Conservation (phyloP, 257 asterid species). For the Echium plantagineum region DNA sequence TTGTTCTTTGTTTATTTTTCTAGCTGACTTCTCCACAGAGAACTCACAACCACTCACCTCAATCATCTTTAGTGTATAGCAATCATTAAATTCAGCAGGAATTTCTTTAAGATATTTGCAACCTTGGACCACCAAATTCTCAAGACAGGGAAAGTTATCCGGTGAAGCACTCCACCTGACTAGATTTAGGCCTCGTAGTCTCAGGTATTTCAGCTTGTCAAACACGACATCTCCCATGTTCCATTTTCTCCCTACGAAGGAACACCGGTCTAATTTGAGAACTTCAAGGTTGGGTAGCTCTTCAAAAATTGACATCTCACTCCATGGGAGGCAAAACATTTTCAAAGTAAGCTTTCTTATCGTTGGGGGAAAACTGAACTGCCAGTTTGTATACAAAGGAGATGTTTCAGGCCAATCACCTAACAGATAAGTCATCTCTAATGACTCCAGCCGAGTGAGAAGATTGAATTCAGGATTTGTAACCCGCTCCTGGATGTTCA, state of each 20-base stretch:
- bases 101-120: constrained; percentile 6
- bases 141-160: constrained; percentile 14
- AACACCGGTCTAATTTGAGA: constrained; percentile 1
- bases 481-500: neutral
- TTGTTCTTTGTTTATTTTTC: constrained; percentile 12
- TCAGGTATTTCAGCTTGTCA: neutral
- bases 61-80: constrained; percentile 5
- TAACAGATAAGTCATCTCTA: neutral
- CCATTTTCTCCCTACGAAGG: constrained; percentile 7
- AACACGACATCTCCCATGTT: constrained; percentile 5
- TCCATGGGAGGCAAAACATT: constrained; percentile 1
- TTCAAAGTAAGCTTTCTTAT: constrained; percentile 11
- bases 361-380: constrained; percentile 2
- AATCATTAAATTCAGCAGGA: constrained; percentile 10
- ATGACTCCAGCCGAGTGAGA: neutral
- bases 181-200: neutral
- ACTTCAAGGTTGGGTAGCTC: constrained; percentile 6
- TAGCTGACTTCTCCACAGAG: constrained; percentile 3
- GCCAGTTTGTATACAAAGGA: neutral
- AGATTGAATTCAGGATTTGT: neutral
- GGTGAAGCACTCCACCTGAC: constrained; percentile 6
- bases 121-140: neutral
- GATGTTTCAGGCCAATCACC: neutral
- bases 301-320: constrained; percentile 1
- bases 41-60: neutral